Evolutionary conservation across 352 stramenopile genomes (phyloP), one percentile per base, ranked within the genome.

Genomic region (Plasmopara muralis): DNA sequence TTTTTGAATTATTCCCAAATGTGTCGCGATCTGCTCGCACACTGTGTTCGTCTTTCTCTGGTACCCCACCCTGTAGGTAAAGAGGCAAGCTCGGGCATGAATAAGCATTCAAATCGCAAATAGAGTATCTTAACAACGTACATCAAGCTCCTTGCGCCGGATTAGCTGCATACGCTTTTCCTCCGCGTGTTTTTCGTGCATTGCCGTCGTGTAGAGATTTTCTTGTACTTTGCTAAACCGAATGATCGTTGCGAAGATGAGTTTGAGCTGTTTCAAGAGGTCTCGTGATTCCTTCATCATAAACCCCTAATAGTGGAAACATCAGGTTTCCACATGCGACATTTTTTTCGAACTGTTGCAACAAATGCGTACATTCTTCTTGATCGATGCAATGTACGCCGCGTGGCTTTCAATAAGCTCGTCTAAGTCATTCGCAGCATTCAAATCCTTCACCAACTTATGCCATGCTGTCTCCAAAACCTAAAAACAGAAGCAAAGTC

Each of bases 321-420:
- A 12, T 30, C 42, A 4, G 47, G 14, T 47, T 9, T 45, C 43
- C 25, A 66, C 46, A 58, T 9, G 53, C 33, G 20, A 14, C 18
- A 31, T 9, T 9, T 34, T n/a, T 25, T 15, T 16, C 2, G 9
- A 20, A 6, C 43, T 15, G 16, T 12, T 30, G 34, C 6, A 33
- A 20, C 25, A 20, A 28, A 12, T n/a, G 41, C 72, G 38, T 64
- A 92, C 84, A 53, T 95, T 93, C 47, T 87, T 69, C 46, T 93
- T 89, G 64, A 96, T 90, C 2, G 91, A 83, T 16, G 77, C 50
- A 31, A 99, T 87, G 61, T 99, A 99, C 5, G 83, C 67, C 57
- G 97, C 83, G 54, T 99, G 96, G 35, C 93, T 96, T 57, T 84
- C 70, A 53, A 99, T 98, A 16, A 98, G 69, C 53, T 95, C 87